Conservation (phyloP, 2,329 filamentous ascomycete species). For the Thielaviopsis euricoi region DNA sequence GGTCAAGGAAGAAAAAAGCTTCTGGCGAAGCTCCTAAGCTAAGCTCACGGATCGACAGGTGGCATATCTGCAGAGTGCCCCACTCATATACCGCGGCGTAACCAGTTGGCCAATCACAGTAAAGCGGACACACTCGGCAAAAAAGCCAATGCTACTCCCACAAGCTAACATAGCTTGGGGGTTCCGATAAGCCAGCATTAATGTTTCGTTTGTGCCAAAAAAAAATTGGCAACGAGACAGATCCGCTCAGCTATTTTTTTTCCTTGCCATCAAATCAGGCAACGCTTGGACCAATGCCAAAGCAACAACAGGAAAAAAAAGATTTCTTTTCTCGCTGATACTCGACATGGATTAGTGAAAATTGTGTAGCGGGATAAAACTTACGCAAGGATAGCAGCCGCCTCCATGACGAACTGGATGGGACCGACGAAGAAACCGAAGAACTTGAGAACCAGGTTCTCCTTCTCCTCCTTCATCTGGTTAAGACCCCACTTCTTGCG, state of each 20-base stretch:
- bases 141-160: neutral
- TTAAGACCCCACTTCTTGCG: slow-evolving; percentile 67
- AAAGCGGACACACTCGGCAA: slow-evolving; percentile 2
- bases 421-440: slow-evolving; percentile 69
- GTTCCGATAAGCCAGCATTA: neutral
- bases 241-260: too few species aligned
- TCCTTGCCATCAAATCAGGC: too few species aligned
- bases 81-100: neutral
- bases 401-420: slow-evolving; percentile 89
- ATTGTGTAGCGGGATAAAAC: slow-evolving; percentile 49
- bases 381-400: slow-evolving; percentile 63
- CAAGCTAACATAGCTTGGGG: neutral
- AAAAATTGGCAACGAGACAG: neutral
- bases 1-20: neutral
- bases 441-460: slow-evolving; percentile 74
- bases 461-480: slow-evolving; percentile 82
- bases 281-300: neutral
- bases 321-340: neutral
- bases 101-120: neutral
- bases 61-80: too few species aligned
- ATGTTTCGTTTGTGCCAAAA: neutral
- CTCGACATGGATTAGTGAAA: neutral
- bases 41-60: too few species aligned
- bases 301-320: neutral
- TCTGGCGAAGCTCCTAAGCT: too few species aligned